phyloP scores from a whole-genome alignment of 805 yeast species.

The Scheffersomyces stipitis region DNA sequence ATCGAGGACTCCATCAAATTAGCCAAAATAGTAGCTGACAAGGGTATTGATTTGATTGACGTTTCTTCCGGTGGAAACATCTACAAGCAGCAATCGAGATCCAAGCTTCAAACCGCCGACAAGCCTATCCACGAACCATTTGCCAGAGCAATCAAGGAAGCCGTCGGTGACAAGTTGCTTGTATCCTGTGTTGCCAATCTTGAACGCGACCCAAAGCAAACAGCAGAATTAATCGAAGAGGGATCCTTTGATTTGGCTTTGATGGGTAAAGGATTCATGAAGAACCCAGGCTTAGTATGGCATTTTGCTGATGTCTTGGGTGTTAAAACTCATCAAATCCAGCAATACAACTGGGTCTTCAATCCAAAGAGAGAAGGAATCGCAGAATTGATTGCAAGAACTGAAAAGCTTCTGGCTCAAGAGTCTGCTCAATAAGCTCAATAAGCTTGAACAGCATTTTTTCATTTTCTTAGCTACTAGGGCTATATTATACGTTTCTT shows the following conservation, averaged over 20 bases:
- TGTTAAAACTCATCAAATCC: slow-evolving; percentile 38
- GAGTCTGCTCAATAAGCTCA: too few species aligned
- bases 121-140: slow-evolving; percentile 38
- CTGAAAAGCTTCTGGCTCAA: too few species aligned
- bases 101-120: too few species aligned
- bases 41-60: slow-evolving; percentile 55
- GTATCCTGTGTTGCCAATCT: slow-evolving; percentile 52
- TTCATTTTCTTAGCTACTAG: too few species aligned
- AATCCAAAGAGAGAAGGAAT: slow-evolving; percentile 17
- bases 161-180: slow-evolving; percentile 40
- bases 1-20: slow-evolving; percentile 45
- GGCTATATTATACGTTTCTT: too few species aligned
- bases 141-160: slow-evolving; percentile 44
- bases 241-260: slow-evolving; percentile 49
- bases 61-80: slow-evolving; percentile 54
- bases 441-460: too few species aligned
- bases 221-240: slow-evolving; percentile 40
- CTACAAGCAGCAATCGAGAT: slow-evolving; percentile 26
- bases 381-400: slow-evolving; percentile 17
- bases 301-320: slow-evolving; percentile 51
- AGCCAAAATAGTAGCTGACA: slow-evolving; percentile 36
- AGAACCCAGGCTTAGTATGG: slow-evolving; percentile 50
- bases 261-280: slow-evolving; percentile 46
- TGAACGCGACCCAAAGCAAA: slow-evolving; percentile 26
- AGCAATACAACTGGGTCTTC: slow-evolving; percentile 19